Evolutionary conservation across 2,329 filamentous ascomycete species (phyloP).

Genomic region (Calycina marina): DNA sequence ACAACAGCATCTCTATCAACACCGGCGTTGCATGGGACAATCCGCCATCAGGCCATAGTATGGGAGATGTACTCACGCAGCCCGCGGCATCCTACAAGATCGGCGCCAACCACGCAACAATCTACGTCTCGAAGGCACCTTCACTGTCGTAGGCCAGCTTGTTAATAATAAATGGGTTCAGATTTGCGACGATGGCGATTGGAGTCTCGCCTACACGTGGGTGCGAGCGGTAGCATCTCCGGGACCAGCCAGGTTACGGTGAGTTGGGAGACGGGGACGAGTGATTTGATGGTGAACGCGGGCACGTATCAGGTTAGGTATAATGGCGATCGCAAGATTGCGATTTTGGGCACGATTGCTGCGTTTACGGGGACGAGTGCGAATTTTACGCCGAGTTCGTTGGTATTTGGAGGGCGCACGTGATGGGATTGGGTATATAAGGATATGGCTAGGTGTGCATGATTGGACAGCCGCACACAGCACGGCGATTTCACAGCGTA

Average conservation of each 20-base stretch:
- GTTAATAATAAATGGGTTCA: slow-evolving; percentile 41
- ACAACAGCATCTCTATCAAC: slow-evolving; percentile 48
- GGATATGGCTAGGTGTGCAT: too few species aligned
- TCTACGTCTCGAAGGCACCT: slow-evolving; percentile 62
- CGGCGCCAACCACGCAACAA: slow-evolving; percentile 81
- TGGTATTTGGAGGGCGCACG: too few species aligned
- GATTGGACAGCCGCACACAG: too few species aligned
- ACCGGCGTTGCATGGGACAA: slow-evolving; percentile 63
- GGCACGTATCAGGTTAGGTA: slow-evolving; percentile 72
- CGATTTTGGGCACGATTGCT: slow-evolving; percentile 39
- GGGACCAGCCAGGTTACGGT: slow-evolving; percentile 67
- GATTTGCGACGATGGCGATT: slow-evolving; percentile 63
- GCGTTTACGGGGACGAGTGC: background rate
- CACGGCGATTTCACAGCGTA: too few species aligned
- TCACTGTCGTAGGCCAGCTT: slow-evolving; percentile 53
- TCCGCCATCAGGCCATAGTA: slow-evolving; percentile 46
- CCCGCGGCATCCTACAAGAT: slow-evolving; percentile 37
- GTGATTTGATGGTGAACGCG: slow-evolving; percentile 26
- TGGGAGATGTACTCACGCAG: slow-evolving; percentile 50
- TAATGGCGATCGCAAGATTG: slow-evolving; percentile 64
- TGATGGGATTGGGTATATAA: too few species aligned
- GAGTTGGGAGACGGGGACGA: slow-evolving; percentile 60
- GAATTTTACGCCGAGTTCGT: background rate
- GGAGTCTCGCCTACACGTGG: slow-evolving; percentile 74
- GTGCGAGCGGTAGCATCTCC: slow-evolving; percentile 50